A percentile compares a stretch with the other conserved stretches of the same genome.
Evolutionary conservation across 306 rosid species (phyloP).

Genomic region (Psophocarpus tetragonolobus): DNA sequence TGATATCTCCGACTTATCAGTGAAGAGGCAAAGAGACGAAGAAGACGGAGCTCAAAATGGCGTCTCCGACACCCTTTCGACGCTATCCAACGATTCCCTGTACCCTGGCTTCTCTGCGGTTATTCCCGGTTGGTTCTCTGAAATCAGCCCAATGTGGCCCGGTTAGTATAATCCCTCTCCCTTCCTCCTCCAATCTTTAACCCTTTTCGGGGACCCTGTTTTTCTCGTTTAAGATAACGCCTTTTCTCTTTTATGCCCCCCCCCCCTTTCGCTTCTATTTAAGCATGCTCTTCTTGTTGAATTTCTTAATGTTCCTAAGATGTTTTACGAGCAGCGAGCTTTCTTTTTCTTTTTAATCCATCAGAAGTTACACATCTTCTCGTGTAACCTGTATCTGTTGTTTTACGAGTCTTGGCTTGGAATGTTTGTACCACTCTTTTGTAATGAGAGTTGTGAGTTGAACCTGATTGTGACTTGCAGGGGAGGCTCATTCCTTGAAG

Average conservation of each 20-base stretch:
- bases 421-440: neutral
- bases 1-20: slow-evolving; percentile 48
- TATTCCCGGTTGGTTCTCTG: slow-evolving; percentile 98
- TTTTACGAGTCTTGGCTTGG: neutral
- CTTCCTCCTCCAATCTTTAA: neutral
- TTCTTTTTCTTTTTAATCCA: neutral
- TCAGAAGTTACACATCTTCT: neutral
- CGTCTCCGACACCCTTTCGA: slow-evolving; percentile 27
- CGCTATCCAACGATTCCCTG: slow-evolving; percentile 40
- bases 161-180: slow-evolving; percentile 50
- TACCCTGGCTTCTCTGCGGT: slow-evolving; percentile 58
- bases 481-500: slow-evolving; percentile 99
- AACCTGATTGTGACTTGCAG: slow-evolving; percentile 47
- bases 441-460: neutral
- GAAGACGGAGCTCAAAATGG: slow-evolving; percentile 52
- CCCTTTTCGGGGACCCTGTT: neutral
- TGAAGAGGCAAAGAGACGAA: slow-evolving; percentile 65
- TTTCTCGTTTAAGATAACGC: neutral
- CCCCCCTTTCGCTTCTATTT: neutral
- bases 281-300: neutral
- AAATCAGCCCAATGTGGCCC: slow-evolving; percentile 99
- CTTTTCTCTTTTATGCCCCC: too few species aligned
- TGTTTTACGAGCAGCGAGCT: neutral
- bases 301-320: neutral
- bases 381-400: neutral